These are phyloP conservation scores for Pseudogymnoascus sp. DNA, from an alignment of 2,329 filamentous ascomycete genomes.

Conservation along the genomic window DNA sequence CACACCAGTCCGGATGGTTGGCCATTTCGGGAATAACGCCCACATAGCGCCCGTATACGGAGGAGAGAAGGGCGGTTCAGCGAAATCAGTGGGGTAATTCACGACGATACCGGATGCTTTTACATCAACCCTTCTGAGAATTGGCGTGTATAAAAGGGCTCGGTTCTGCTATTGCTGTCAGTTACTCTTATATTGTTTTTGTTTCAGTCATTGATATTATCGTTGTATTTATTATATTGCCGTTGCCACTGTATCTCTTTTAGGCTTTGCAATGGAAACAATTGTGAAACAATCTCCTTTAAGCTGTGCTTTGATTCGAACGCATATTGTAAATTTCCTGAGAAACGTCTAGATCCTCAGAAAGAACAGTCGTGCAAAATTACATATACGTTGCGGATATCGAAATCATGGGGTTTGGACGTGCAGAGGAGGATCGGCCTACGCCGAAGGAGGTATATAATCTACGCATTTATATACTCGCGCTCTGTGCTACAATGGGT, in stretches of 20 bases:
- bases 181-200: neutral
- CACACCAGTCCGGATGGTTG: neutral
- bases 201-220: no score
- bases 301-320: neutral
- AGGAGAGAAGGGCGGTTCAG: neutral
- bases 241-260: neutral
- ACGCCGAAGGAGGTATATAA: slow-evolving; percentile 23
- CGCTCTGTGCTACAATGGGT: slow-evolving; percentile 13
- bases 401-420: slow-evolving; percentile 7
- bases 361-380: neutral
- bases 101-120: neutral
- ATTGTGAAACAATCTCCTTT: neutral
- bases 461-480: slow-evolving; percentile 19
- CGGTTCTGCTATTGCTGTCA: neutral
- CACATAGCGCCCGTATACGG: neutral
- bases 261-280: neutral
- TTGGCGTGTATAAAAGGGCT: neutral
- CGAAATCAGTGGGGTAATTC: neutral
- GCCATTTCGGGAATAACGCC: neutral
- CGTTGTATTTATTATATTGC: neutral
- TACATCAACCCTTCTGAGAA: neutral
- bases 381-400: neutral
- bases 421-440: slow-evolving; percentile 22
- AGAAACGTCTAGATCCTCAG: neutral
- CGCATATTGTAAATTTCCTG: neutral